Base-by-base conservation (phyloP, 2,329 filamentous ascomycete species). In the Knufia fluminis region DNA sequence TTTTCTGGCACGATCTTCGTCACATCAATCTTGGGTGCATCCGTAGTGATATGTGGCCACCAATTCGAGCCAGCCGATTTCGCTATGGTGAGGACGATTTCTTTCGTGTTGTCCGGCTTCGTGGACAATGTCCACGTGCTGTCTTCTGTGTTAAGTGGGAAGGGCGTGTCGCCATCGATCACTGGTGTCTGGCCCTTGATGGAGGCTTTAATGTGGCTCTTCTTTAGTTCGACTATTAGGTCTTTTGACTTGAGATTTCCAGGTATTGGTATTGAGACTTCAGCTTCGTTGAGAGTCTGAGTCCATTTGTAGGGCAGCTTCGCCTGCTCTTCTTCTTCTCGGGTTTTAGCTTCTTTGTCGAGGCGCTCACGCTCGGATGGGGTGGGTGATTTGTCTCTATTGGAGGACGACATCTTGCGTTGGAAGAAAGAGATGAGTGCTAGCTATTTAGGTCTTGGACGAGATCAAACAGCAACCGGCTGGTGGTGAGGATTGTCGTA, bases 51-150 rank as follows among this genome's bases (percentile, higher is more conserved):
- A 70, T 97, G 89, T 26, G 87, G 72, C 92, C 92, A 98, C 92
- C 92, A 98, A 70, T 96, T 86, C 80, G 94, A 85, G 76, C 96
- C 92, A 75, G 96, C 95, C 58, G 80, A 71, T 71, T 98, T 98
- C 74, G 96, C 89, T 46, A 98, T 83, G 68, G 95, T 89, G 59
- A 97, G 79, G 64, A 83, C 80, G 58, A 96, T 78, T 64, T 88
- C 84, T 71, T 94, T 86, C 59, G 71, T 72, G 20, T 65, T 69
- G 41, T 59, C 72, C 1, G 80, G 67, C 43, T 81, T 79, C 17
- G 83, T 74, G 51, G 85, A 78, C 42, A 98, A 80, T 2, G 91
- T 96, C 92, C 92, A 98, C 52, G 91, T 94, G 48, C 84, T 91
- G 61, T 98, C 92, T 67, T 95, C 90, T 57, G 83, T 75, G 61